Evolutionary conservation across 495 filamentous ascomycete species (phyloP), one percentile per base, ranked within the genome.

Genomic region (Rostrohypoxylon terebratum): DNA sequence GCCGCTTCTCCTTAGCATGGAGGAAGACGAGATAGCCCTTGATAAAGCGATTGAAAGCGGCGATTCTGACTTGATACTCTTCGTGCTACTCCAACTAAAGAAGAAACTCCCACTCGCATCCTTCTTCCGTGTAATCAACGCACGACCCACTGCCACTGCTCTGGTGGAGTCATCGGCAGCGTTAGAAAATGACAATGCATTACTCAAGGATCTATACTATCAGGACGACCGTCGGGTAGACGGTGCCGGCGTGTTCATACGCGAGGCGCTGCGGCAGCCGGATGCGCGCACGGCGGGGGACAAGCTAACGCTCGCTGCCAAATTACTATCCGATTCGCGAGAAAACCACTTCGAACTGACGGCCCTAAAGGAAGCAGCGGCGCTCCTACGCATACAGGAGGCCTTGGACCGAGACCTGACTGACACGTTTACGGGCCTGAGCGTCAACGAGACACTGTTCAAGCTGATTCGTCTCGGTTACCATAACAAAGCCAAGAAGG

Each of bases 11-110:
- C 82, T 99, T 16, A 93, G 86, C 74, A 98, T 98, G 94, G 94
- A 97, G 76, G 94, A 98, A 79, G 96, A 97, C 69, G 93, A 94
- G 63, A 89, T 98, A 9, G 96, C 96, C 0, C 90, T 99, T 3
- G 96, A 99, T 81, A 99, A 98, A 77, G 96, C 96, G 28, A 93
- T 98, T 63, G 93, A 97, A 75, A 96, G 92, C 67, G 96, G 96
- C 38, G 96, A 99, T 77, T 92, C 94, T 0, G 96, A 99, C 75
- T 86, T 99, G 16, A 87, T 98, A 33, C 92, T 92, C 78, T 96
- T 90, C 74, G 96, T 98, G 11, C 88, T 99, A 23, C 84, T 97
- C 3, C 90, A 96, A 50, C 83, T 99, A 18, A 95, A 93, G 81
- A 93, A 93, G 80, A 98, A 97, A 75, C 87, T 97, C 10, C 93